Conservation (phyloP, 306 rosid genomes). For the Medicago arabica region DNA sequence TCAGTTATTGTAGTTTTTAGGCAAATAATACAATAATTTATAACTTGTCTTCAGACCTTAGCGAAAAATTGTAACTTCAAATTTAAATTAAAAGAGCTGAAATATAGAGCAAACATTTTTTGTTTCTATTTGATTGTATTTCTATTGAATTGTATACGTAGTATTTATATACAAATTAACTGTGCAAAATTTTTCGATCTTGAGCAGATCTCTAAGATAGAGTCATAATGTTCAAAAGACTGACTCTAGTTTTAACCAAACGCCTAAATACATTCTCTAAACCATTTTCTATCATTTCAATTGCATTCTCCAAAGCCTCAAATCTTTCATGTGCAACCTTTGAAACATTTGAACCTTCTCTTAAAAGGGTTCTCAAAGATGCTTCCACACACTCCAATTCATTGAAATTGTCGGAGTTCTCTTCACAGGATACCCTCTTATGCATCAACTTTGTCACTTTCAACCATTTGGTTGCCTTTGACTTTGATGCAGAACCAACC, state of each 20-base stretch:
- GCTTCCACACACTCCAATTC: conserved; percentile 57
- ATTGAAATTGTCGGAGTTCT: conserved; percentile 40
- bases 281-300: not conserved
- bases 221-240: not conserved
- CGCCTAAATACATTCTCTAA: not conserved
- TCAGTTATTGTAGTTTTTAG: too few relatives aligned
- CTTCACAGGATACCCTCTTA: conserved; percentile 51
- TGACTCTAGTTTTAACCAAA: not conserved
- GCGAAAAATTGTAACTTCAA: too few relatives aligned
- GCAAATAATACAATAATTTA: too few relatives aligned
- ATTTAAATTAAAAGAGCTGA: not conserved
- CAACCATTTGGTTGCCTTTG: conserved; percentile 51
- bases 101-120: not conserved
- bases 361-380: conserved; percentile 38
- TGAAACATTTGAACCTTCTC: conserved; percentile 25
- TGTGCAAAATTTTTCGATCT: not conserved
- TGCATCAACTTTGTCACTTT: conserved; percentile 57
- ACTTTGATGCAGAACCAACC: conserved; percentile 41
- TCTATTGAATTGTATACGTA: not conserved
- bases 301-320: not conserved
- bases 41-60: too few relatives aligned
- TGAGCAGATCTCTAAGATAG: not conserved
- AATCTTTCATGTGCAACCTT: not conserved
- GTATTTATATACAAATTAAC: not conserved
- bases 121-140: not conserved